phyloP scores from a whole-genome alignment of 2,329 filamentous ascomycete genomes.

The Monilinia laxa region DNA sequence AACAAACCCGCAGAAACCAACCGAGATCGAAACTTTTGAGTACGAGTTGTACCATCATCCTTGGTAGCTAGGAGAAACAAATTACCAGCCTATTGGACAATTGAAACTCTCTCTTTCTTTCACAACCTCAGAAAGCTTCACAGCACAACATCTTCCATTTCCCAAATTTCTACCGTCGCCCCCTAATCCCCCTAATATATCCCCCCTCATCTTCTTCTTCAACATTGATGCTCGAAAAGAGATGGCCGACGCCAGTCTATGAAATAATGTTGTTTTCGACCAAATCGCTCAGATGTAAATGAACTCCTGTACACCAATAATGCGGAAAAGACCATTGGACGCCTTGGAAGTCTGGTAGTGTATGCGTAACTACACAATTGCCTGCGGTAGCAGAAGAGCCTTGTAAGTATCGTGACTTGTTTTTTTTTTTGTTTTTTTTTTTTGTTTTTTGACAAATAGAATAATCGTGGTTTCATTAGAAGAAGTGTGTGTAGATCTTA shows the following conservation, averaged over 20 bases:
- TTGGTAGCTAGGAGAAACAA: constrained; percentile 30
- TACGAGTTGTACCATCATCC: constrained; percentile 25
- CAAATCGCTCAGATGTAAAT: constrained; percentile 41
- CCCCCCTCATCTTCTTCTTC: constrained; percentile 26
- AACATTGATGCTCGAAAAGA: constrained; percentile 34
- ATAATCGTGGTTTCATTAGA: constrained; percentile 61
- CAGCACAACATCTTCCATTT: constrained; percentile 36
- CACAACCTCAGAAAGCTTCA: constrained; percentile 31
- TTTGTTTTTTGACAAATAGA: constrained; percentile 20
- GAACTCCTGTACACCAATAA: constrained; percentile 41
- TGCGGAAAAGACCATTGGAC: constrained; percentile 37
- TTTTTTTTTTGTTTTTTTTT: constrained; percentile 3
- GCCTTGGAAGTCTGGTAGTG: constrained; percentile 35
- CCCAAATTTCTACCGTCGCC: constrained; percentile 26
- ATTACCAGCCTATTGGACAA: constrained; percentile 29
- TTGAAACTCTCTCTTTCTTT: constrained; percentile 23
- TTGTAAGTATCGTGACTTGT: constrained; percentile 23
- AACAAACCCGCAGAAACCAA: constrained; percentile 26
- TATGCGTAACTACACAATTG: constrained; percentile 36
- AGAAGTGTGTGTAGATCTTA: constrained; percentile 99
- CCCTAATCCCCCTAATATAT: constrained; percentile 22
- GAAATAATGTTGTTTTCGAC: constrained; percentile 37
- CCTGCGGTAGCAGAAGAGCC: constrained; percentile 29
- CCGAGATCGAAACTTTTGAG: constrained; percentile 30
- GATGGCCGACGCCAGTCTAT: constrained; percentile 40